These are phyloP conservation scores for Podila epigama DNA, from an alignment of 192 early-diverging fungal species.

Conservation along the genomic window DNA sequence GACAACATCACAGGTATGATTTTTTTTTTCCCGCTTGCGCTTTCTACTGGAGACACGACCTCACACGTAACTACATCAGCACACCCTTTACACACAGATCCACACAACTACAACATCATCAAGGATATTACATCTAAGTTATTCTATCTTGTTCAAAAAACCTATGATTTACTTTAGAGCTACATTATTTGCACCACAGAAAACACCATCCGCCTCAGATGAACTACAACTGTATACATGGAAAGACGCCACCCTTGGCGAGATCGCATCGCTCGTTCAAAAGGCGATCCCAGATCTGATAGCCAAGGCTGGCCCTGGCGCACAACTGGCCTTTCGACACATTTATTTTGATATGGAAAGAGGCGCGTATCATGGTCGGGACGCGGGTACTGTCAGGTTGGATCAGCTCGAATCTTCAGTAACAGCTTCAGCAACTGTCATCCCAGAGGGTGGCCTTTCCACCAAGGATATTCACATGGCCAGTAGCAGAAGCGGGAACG, in stretches of 20 bases:
- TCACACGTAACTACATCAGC: not conserved
- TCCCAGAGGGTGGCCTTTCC: not conserved
- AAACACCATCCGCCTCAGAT: slow-evolving; percentile 10
- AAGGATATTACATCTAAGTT: no score
- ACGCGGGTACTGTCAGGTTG: slow-evolving; percentile 19
- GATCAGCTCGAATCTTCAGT: not conserved
- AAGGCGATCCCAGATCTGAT: slow-evolving; percentile 33
- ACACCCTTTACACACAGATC: no score
- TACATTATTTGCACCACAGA: slow-evolving; percentile 14
- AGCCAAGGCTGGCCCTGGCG: slow-evolving; percentile 6
- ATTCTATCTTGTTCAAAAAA: not conserved
- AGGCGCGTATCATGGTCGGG: slow-evolving; percentile 17
- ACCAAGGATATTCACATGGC: slow-evolving; percentile 23
- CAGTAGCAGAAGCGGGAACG: not conserved
- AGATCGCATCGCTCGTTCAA: slow-evolving; percentile 23
- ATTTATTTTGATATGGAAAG: slow-evolving; percentile 13
- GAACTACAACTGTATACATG: slow-evolving; percentile 41
- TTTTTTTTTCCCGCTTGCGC: no score
- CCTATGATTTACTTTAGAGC: not conserved
- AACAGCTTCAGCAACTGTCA: not conserved
- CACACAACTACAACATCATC: no score
- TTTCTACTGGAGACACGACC: not conserved
- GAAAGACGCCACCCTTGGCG: slow-evolving; percentile 45
- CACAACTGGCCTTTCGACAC: slow-evolving; percentile 26
- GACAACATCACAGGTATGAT: slow-evolving; percentile 24